These are phyloP conservation scores for Salix viminalis DNA, from an alignment of 345 rosid genomes.

Conservation along the genomic window DNA sequence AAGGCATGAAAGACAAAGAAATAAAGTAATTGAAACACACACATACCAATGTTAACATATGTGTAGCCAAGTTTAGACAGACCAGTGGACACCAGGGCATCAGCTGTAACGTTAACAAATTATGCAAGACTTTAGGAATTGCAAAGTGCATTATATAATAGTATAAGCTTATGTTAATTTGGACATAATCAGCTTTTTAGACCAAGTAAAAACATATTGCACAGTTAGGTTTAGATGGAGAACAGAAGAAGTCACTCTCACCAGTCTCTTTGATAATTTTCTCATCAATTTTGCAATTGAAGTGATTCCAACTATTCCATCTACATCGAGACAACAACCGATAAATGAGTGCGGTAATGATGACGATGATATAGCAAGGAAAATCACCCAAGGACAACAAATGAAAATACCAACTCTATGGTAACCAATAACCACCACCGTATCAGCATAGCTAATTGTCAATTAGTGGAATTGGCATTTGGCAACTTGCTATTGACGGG, in stretches of 20 bases:
- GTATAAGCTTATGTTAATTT: too few relatives aligned
- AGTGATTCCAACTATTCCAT: slow-evolving; percentile 99
- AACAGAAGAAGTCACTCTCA: slow-evolving; percentile 2
- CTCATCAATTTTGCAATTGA: slow-evolving; percentile 59
- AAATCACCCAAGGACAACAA: not conserved
- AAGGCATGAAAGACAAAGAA: not conserved
- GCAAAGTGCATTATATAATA: too few relatives aligned
- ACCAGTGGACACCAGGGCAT: slow-evolving; percentile 75
- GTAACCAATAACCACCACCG: too few relatives aligned
- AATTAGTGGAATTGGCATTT: too few relatives aligned
- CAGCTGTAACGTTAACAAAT: slow-evolving; percentile 40
- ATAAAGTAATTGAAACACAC: not conserved
- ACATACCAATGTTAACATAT: slow-evolving; percentile 74
- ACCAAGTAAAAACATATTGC: too few relatives aligned
- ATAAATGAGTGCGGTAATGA: too few relatives aligned
- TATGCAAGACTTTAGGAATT: too few relatives aligned
- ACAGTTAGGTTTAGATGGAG: too few relatives aligned
- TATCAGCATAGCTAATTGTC: too few relatives aligned
- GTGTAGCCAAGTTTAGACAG: slow-evolving; percentile 70
- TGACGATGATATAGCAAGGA: not conserved
- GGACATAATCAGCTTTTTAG: too few relatives aligned
- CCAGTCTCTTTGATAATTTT: slow-evolving; percentile 69
- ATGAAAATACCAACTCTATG: not conserved
- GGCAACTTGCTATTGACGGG: too few relatives aligned
- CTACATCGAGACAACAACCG: slow-evolving; percentile 30